Base-by-base conservation (phyloP, 2,329 filamentous ascomycete genomes). In the Raffaelea deltoideospora region DNA sequence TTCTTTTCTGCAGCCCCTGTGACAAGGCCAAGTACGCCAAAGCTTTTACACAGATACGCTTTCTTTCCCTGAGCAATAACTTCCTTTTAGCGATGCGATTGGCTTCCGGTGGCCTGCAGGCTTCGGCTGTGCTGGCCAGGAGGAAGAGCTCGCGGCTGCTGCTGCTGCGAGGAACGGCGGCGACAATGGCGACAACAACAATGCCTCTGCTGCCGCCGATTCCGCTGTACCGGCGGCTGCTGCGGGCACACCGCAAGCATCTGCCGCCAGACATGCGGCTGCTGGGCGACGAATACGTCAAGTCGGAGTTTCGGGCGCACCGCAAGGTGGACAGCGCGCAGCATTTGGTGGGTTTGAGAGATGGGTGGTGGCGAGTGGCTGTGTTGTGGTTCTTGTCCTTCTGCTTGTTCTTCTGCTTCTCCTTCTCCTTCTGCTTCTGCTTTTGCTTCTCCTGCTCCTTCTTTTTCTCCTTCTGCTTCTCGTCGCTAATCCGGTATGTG, bases 281-380 rank as follows among this genome's bases (percentile, higher is more conserved):
- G 5, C 61, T 98, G 8, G 90, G 90, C 5, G 90, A 98, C 52
- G 75, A 86, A 55, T 98, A 96, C 57, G 67, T 96, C 55, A 95
- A 92, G 61, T 73, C 76, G 32, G 90, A 98, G 61, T 98, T 96
- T 48, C 71, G 84, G 41, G 79, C 81, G 1, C 90, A 96, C 52
- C 71, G 70, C 41, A 68, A 75, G 24, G 73, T 92, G 34, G 88
- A 96, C 41, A 96, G 96, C 50, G 87, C 90, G 0, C 72, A 84
- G 20, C 88, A 96, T 53, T 74, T 98, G 58, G 86, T 92, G 65
- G 43, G 74, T 10, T 14, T 26, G n/a, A n/a, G n/a, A n/a, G n/a
- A n/a, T n/a, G n/a, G n/a, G n/a, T n/a, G n/a, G n/a, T n/a, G n/a
- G n/a, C n/a, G n/a, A n/a, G n/a, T n/a, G n/a, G n/a, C 13, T 26